These are phyloP conservation scores for Rhododendron henanense DNA, from an alignment of 148 eudicot genomes.

Conservation along the genomic window DNA sequence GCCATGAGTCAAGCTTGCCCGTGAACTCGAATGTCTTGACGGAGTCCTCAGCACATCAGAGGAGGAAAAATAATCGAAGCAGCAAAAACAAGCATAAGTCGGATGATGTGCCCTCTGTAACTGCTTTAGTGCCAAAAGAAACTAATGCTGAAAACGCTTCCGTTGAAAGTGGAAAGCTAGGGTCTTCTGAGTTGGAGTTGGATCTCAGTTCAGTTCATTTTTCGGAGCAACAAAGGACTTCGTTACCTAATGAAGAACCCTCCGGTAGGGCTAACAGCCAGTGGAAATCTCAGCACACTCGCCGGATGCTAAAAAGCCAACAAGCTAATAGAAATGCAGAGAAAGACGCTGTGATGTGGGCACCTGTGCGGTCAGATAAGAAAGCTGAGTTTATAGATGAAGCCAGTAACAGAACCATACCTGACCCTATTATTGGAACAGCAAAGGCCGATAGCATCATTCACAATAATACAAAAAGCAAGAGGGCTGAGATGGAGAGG, in stretches of 20 bases:
- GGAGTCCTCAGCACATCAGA: conserved; percentile 46
- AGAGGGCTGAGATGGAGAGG: conserved; percentile 97
- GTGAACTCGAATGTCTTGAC: conserved; percentile 18
- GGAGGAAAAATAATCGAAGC: conserved; percentile 44
- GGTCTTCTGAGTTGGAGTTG: conserved; percentile 23
- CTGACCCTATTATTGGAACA: conserved; percentile 25
- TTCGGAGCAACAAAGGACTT: conserved; percentile 33
- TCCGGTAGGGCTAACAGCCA: conserved; percentile 39
- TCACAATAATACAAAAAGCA: conserved; percentile 56
- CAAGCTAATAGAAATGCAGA: conserved; percentile 53
- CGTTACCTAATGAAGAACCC: conserved; percentile 42
- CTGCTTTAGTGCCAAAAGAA: conserved; percentile 35
- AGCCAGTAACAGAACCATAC: conserved; percentile 27
- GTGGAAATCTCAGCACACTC: conserved; percentile 63
- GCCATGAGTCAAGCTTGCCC: conserved; percentile 15
- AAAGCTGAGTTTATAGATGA: conserved; percentile 45
- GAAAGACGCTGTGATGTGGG: conserved; percentile 76
- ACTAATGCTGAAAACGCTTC: conserved; percentile 26
- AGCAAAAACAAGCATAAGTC: conserved; percentile 61
- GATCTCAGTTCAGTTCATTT: conserved; percentile 34
- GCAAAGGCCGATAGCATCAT: conserved; percentile 32
- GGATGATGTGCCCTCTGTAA: conserved; percentile 31
- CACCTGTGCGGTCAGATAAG: conserved; percentile 70
- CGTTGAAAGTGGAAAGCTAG: conserved; percentile 27
- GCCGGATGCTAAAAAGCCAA: conserved; percentile 50